These are phyloP conservation scores for Cyberlindnera maclurae DNA, from an alignment of 805 yeast genomes.

Conservation along the genomic window DNA sequence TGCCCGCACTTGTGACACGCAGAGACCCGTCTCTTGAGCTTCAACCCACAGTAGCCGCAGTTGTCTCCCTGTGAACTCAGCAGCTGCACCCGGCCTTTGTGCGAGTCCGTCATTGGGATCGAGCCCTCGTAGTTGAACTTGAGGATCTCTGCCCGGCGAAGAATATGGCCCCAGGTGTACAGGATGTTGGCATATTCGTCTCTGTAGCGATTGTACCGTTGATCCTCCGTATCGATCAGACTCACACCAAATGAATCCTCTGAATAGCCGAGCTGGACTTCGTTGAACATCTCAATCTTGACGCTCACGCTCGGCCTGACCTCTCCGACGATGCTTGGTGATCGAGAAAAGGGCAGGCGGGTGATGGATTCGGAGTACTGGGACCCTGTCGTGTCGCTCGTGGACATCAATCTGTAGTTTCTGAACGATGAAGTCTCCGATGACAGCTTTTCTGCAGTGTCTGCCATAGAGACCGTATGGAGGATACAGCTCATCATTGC, in stretches of 20 bases:
- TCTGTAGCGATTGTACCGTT: constrained; percentile 36
- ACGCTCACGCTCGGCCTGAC: constrained; percentile 22
- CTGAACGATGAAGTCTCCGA: constrained; percentile 5
- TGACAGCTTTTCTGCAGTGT: neutral
- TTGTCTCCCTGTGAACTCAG: constrained; percentile 17
- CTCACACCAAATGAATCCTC: constrained; percentile 29
- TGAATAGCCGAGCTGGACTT: constrained; percentile 29
- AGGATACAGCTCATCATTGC: constrained; percentile 80
- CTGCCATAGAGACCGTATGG: constrained; percentile 6
- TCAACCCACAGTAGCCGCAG: constrained; percentile 63
- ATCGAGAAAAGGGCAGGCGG: constrained; percentile 20
- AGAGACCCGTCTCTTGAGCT: constrained; percentile 52
- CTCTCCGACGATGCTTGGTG: constrained; percentile 18
- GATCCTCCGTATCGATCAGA: constrained; percentile 23
- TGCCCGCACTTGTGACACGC: constrained; percentile 75
- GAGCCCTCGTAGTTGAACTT: constrained; percentile 49
- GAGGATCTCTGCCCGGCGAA: constrained; percentile 70
- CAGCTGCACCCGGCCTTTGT: constrained; percentile 25
- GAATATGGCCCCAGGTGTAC: constrained; percentile 76
- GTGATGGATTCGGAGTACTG: constrained; percentile 18
- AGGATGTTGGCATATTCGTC: constrained; percentile 71
- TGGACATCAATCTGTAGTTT: constrained; percentile 11
- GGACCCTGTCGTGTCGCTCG: constrained; percentile 15
- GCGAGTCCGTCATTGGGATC: constrained; percentile 26
- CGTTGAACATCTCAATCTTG: constrained; percentile 40